Evolutionary conservation across 2,329 filamentous ascomycete species (phyloP).

Genomic region (Calonectria multiphialidica): DNA sequence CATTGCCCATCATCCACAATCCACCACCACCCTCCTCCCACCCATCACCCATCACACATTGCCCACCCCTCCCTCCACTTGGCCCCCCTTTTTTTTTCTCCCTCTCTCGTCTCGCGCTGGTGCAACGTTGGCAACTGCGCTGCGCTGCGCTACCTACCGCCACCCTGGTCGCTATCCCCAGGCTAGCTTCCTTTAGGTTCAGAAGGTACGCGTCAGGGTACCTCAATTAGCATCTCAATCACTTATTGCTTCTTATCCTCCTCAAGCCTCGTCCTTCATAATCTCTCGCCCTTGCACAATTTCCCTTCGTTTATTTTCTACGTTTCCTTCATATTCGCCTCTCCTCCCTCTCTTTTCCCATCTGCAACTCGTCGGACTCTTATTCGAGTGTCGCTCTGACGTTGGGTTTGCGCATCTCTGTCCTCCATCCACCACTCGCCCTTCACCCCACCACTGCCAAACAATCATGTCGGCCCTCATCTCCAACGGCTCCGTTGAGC

Average conservation of each 20-base stretch:
- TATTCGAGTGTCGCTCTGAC: conserved; percentile 37
- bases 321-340: conserved; percentile 23
- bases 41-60: background rate
- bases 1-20: background rate
- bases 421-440: conserved; percentile 18
- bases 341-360: conserved; percentile 12
- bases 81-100: conserved; percentile 20
- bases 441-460: conserved; percentile 23
- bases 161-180: conserved; percentile 5
- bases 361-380: conserved; percentile 29
- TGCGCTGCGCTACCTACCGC: conserved; percentile 19
- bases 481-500: conserved; percentile 47
- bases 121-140: conserved; percentile 24
- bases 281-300: conserved; percentile 25
- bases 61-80: conserved; percentile 14
- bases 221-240: background rate
- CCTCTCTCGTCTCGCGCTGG: conserved; percentile 18
- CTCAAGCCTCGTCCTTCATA: conserved; percentile 21
- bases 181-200: conserved; percentile 7
- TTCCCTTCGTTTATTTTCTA: conserved; percentile 7
- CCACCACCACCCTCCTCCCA: background rate
- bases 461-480: conserved; percentile 42
- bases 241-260: conserved; percentile 23
- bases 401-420: conserved; percentile 36
- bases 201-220: conserved; percentile 15